phyloP scores from a whole-genome alignment of 2,329 filamentous ascomycete genomes.

The Graphiopsis chlorocephala region DNA sequence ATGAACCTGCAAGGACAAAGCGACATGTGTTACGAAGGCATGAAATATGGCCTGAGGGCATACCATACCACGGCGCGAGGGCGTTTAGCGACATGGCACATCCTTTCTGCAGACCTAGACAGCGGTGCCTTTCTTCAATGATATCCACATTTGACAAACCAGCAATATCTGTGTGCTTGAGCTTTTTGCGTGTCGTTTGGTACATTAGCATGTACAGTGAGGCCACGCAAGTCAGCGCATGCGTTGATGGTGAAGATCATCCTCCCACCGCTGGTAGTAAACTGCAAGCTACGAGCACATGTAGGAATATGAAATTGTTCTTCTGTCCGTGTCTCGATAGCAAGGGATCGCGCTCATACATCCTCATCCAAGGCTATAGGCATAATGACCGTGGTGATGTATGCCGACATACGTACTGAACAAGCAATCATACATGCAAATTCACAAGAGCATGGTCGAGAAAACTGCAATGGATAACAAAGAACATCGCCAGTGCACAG shows the following conservation, averaged over 20 bases:
- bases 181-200: not conserved
- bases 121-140: slow-evolving; percentile 2
- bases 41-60: not conserved
- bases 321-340: not conserved
- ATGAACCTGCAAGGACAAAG: not conserved
- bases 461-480: no score
- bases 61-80: not conserved
- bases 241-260: not conserved
- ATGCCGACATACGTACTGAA: not conserved
- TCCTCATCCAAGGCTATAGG: not conserved
- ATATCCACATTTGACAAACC: slow-evolving; percentile 8
- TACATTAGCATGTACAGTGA: not conserved
- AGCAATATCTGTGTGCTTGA: not conserved
- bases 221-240: not conserved
- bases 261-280: no score
- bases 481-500: no score
- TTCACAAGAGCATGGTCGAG: no score
- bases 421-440: no score
- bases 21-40: not conserved
- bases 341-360: no score
- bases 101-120: not conserved
- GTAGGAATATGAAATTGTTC: no score
- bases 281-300: no score
- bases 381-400: not conserved
- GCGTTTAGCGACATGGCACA: slow-evolving; percentile 13